Evolutionary conservation across 2,329 filamentous ascomycete species (phyloP), one percentile per base, ranked within the genome.

Genomic region (Colletotrichum echinochloae): DNA sequence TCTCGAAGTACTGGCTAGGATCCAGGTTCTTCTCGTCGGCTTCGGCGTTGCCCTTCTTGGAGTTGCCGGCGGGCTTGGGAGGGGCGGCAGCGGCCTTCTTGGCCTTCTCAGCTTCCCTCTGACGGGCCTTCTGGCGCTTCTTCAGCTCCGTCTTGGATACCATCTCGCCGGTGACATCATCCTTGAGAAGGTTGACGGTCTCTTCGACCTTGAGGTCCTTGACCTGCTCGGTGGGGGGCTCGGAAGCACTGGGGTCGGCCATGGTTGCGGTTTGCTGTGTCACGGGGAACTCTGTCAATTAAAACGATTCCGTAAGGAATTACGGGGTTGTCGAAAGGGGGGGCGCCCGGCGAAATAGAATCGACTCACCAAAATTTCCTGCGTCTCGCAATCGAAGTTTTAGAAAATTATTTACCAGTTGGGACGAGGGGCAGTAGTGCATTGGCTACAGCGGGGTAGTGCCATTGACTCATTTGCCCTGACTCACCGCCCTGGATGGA

Each of bases 111-210:
- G 92, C 92, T 72, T 97, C 94, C 82, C 89, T 90, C 82, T 95
- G 90, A 75, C 95, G 91, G 79, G 91, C 88, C 93, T 99, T 99
- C 85, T 95, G 90, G 78, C 95, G 91, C 86, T 94, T 95, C 94
- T 99, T 99, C 81, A 98, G 86, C 84, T 95, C 92, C 20, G 90
- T 89, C 90, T 95, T 95, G 84, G 92, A 95, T 72, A 92, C 80
- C 81, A 83, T 91, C 85, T 99, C 96, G 77, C 96, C 96, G 18
- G 96, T 98, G 74, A 95, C 94, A 78, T 97, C 94, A 81, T 99
- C 96, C 30, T 49, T 60, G 60, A 96, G 88, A 75, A 97, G 87
- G 84, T 95, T 94, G 78, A 88, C 88, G 74, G 41, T 57, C 33
- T 68, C 65, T 28, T 67, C 65, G 55, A 69, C 60, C 60, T 69